Base-by-base conservation (phyloP, 306 rosid species). In the Cucurbita argyrosperma region DNA sequence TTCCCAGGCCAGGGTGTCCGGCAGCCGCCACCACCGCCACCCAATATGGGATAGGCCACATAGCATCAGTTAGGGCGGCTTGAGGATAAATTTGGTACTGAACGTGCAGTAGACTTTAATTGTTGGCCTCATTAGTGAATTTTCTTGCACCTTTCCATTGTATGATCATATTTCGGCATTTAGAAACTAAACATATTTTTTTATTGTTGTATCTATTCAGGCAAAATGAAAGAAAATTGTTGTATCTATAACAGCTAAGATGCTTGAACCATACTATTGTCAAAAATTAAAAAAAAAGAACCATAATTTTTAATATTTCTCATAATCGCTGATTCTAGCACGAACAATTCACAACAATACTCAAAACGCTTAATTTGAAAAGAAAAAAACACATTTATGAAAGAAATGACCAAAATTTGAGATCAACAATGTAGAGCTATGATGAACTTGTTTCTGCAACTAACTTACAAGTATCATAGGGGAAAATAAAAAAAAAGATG, bases 11-110 rank as follows among this genome's bases (percentile, higher is more conserved):
- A 87, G 76, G 78, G 79, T 71, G 35, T 75, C 65, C 90, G 78
- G 50, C 87, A 86, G 35, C 92, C 84, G 3, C 96, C 90, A 0
- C 96, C 92, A 0, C 89, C 92, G 0, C 89, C 96, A 39, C 87
- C 89, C 77, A 85, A 81, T 74, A 84, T 90, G 92, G 91, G 87
- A 67, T 78, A 79, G 72, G 53, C 13, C 71, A 51, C 46, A 45
- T 70, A 58, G 43, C 14, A 62, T 77, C 5, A 42, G 18, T 23
- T 76, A 53, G 69, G 37, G 51, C 8, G 55, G 52, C 23, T 56
- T 39, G 66, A 2, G 39, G 10, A 11, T 18, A 53, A 37, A 39
- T 72, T 72, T 52, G 76, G 38, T 53, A 40, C 50, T 54, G 51
- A 6, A 47, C 51, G 37, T 66, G 37, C 55, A 0, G 10, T 26